Evolutionary conservation across 1,284 basidiomycete species (phyloP).

Genomic region (Pseudozyma sp.): DNA sequence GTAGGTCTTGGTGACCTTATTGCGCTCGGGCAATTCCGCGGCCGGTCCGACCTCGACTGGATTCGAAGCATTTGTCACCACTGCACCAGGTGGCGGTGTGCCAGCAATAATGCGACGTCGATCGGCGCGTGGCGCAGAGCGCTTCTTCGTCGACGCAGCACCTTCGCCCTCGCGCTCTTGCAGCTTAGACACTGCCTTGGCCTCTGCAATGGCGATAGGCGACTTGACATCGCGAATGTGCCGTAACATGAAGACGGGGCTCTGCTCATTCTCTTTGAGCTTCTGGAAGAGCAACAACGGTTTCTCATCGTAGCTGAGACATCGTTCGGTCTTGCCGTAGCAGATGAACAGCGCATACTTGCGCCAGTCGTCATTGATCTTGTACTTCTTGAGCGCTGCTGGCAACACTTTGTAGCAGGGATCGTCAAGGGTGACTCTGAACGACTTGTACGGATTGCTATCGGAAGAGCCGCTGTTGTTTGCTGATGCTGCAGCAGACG

Average conservation of each 20-base stretch:
- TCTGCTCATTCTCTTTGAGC: conserved; percentile 95
- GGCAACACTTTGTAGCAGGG: conserved; percentile 98
- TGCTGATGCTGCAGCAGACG: conserved; percentile 12
- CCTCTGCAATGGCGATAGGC: conserved; percentile 74
- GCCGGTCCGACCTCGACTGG: conserved; percentile 56
- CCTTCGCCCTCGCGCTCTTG: conserved; percentile 33
- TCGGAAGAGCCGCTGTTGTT: conserved; percentile 26
- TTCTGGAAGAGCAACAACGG: conserved; percentile 95
- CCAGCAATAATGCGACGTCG: conserved; percentile 35
- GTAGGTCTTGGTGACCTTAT: conserved; percentile 72
- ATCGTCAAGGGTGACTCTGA: conserved; percentile 82
- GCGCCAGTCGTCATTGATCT: conserved; percentile 98
- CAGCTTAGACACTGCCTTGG: conserved; percentile 55
- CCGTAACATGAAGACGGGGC: conserved; percentile 98
- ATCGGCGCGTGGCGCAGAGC: conserved; percentile 29
- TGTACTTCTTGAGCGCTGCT: conserved; percentile 97
- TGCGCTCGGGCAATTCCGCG: conserved; percentile 41
- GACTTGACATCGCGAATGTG: conserved; percentile 97
- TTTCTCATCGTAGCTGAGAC: conserved; percentile 97
- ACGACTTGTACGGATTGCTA: conserved; percentile 69
- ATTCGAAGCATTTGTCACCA: conserved; percentile 22
- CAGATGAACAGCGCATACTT: conserved; percentile 99
- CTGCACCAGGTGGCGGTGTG: conserved; percentile 32
- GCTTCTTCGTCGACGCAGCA: conserved; percentile 17
- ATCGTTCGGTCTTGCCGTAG: conserved; percentile 90